Evolutionary conservation across 2,329 filamentous ascomycete species (phyloP).

Genomic region (Aspergillus tanneri): DNA sequence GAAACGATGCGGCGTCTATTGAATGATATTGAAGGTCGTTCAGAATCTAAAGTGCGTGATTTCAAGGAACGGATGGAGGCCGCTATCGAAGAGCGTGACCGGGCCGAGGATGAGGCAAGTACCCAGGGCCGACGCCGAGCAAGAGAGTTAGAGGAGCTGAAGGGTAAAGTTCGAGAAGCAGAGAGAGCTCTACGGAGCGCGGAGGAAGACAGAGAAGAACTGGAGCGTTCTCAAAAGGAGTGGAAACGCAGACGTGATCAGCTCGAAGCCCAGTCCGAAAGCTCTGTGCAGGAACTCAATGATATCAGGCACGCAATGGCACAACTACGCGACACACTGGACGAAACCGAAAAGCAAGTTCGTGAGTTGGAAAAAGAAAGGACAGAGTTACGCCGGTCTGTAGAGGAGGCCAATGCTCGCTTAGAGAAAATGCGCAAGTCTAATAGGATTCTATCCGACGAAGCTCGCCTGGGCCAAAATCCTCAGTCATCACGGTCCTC

Average conservation of each 20-base stretch:
- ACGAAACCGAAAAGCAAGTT: constrained; percentile 82
- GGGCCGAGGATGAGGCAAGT: constrained; percentile 85
- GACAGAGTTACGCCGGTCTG: constrained; percentile 67
- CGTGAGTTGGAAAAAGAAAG: constrained; percentile 82
- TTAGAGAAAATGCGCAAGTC: constrained; percentile 77
- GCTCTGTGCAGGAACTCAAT: constrained; percentile 68
- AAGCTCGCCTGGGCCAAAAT: constrained; percentile 52
- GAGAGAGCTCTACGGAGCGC: constrained; percentile 73
- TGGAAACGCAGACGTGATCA: constrained; percentile 73
- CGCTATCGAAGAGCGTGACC: constrained; percentile 89
- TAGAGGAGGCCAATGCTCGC: constrained; percentile 74
- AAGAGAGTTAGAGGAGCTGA: constrained; percentile 84
- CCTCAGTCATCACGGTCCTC: constrained; percentile 58
- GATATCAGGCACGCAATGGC: constrained; percentile 76
- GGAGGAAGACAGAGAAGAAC: constrained; percentile 72
- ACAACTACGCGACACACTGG: constrained; percentile 74
- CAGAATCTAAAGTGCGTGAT: constrained; percentile 79
- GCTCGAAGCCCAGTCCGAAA: constrained; percentile 68
- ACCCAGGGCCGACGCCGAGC: constrained; percentile 72
- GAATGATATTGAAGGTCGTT: constrained; percentile 78
- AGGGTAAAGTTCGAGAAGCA: constrained; percentile 72
- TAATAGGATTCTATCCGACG: constrained; percentile 60
- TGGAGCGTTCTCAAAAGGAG: constrained; percentile 71
- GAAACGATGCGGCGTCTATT: constrained; percentile 92
- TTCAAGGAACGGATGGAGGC: constrained; percentile 86